Base-by-base conservation (phyloP, 345 rosid genomes). In the Theobroma cacao region DNA sequence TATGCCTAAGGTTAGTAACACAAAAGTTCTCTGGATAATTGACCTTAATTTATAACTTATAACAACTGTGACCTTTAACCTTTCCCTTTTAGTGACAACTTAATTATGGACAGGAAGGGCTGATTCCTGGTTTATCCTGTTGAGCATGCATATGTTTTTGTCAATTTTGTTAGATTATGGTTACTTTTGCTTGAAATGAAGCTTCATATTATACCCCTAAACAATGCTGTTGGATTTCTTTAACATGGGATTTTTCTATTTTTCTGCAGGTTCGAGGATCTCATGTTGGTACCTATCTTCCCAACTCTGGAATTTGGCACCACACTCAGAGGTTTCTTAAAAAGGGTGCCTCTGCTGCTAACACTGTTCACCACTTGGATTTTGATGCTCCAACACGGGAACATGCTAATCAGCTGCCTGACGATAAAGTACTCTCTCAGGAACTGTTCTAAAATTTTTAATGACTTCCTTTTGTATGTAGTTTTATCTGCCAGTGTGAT, bases 331-430 rank as follows among this genome's bases (percentile, higher is more conserved):
- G 97, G 50, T 82, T 87, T 85, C 88, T 96, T 47, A 91, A 82
- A 90, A 96, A 88, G 81, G 90, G 89, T 71, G 85, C 80, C 59
- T 86, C 88, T 30, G 70, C 78, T 67, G 31, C 83, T 66, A 92
- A 91, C 81, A 90, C 90, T 62, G 87, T 96, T 80, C 92, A 83
- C 82, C 97, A 96, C 85, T 88, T 96, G 89, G 99, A 96, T 87
- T 96, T 96, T 87, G 99, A 96, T 89, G 99, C 99, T 75, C 98
- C 99, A 76, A 96, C 99, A 30, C 97, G 99, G 36, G 96, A 96
- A 79, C 90, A 94, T 82, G 93, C 97, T 58, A 89, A 84, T 76
- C 89, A 86, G 83, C 89, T 94, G 61, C 86, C 90, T 65, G 97
- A 94, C 79, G 97, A 96, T 84, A 89, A 86, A 81, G 99, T 96